A percentile compares a stretch with the other conserved stretches of the same genome.
phyloP scores from a whole-genome alignment of 805 yeast genomes.

The Monosporozyma siamensis region DNA sequence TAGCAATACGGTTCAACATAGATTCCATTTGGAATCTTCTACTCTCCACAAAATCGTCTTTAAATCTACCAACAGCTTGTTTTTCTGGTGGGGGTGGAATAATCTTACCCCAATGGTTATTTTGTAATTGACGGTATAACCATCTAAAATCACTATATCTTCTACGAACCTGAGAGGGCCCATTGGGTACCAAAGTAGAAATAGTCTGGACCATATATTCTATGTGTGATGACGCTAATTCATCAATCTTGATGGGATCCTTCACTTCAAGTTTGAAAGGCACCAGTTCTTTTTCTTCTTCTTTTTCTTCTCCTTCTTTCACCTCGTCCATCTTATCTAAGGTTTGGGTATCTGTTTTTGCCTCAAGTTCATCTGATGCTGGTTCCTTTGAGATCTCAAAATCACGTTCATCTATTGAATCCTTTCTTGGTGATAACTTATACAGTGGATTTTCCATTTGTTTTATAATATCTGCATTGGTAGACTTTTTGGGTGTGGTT shows the following conservation, averaged over 20 bases:
- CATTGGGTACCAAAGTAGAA: constrained; percentile 32
- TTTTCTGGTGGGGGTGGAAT: constrained; percentile 96
- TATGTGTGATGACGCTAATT: constrained; percentile 77
- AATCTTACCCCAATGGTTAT: constrained; percentile 80
- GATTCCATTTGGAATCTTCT: constrained; percentile 76
- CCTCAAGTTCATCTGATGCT: constrained; percentile 3
- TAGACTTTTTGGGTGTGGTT: constrained; percentile 5
- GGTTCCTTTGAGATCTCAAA: neutral
- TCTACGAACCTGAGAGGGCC: constrained; percentile 56
- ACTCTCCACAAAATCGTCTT: constrained; percentile 79
- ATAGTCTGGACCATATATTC: constrained; percentile 70
- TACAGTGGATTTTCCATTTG: constrained; percentile 22
- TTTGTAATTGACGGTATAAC: constrained; percentile 81
- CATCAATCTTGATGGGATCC: constrained; percentile 89
- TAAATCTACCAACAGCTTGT: constrained; percentile 86
- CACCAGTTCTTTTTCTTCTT: constrained; percentile 5
- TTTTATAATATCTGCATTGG: constrained; percentile 10
- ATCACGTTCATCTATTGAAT: neutral
- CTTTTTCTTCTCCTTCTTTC: constrained; percentile 8
- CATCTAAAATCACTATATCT: constrained; percentile 90
- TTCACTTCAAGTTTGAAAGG: constrained; percentile 62
- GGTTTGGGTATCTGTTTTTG: too few relatives aligned
- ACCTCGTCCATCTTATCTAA: too few relatives aligned
- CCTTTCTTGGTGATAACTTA: constrained; percentile 15
- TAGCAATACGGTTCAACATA: constrained; percentile 70